Conservation (phyloP, 768 basidiomycete species). For the Strobilomyces confusus region DNA sequence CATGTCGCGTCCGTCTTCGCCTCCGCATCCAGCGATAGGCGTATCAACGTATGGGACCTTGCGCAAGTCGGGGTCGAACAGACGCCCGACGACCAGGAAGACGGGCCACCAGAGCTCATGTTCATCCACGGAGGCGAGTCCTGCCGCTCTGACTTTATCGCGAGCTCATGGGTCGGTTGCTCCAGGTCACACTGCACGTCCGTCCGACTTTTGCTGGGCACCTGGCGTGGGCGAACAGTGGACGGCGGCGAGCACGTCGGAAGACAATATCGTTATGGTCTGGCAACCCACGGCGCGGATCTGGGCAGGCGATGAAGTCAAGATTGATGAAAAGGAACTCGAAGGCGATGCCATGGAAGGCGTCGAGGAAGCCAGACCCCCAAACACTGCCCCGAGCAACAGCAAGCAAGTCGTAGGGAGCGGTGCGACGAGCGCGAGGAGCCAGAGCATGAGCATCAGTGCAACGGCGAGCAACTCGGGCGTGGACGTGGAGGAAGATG, state of each 20-base stretch:
- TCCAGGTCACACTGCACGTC: constrained; percentile 82
- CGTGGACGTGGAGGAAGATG: constrained; percentile 41
- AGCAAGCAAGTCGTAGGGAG: constrained; percentile 23
- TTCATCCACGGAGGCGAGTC: constrained; percentile 90
- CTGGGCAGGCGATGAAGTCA: constrained; percentile 87
- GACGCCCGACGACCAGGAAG: constrained; percentile 96
- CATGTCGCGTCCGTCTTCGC: constrained; percentile 90
- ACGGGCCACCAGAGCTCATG: constrained; percentile 93
- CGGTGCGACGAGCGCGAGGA: constrained; percentile 41
- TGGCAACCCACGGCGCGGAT: constrained; percentile 97
- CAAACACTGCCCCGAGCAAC: constrained; percentile 11
- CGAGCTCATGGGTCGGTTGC: constrained; percentile 1
- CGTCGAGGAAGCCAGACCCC: constrained; percentile 42
- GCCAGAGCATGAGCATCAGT: constrained; percentile 62
- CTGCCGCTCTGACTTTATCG: background rate
- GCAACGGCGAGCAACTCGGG: constrained; percentile 46
- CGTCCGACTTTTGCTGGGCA: constrained; percentile 96
- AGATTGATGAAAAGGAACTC: constrained; percentile 79
- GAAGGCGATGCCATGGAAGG: constrained; percentile 80
- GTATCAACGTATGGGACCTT: constrained; percentile 95
- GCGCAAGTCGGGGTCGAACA: constrained; percentile 91
- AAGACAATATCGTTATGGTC: constrained; percentile 95
- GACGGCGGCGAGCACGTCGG: constrained; percentile 85
- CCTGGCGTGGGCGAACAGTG: constrained; percentile 76
- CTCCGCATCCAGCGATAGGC: constrained; percentile 88